These are phyloP conservation scores for Phanerochaete sordida DNA, from an alignment of 768 basidiomycete species.

Conservation along the genomic window DNA sequence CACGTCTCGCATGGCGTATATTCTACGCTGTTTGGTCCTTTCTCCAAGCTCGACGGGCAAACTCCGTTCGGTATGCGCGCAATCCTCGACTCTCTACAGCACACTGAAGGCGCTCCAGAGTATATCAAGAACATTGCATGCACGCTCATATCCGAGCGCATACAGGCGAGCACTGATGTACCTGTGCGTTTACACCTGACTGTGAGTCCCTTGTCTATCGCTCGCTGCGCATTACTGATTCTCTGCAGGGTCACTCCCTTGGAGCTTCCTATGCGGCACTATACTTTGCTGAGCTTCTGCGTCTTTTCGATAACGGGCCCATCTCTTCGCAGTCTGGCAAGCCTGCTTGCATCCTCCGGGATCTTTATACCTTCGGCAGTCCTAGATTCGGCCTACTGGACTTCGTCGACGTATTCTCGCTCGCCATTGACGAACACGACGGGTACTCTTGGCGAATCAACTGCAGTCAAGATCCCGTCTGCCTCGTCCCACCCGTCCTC, in stretches of 20 bases:
- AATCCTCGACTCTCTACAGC: background rate
- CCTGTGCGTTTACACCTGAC: constrained; percentile 7
- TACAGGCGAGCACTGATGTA: background rate
- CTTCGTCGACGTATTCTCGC: constrained; percentile 6
- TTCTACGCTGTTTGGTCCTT: constrained; percentile 9
- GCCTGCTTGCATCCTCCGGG: background rate
- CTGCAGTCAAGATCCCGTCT: constrained; percentile 7
- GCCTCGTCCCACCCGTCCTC: constrained; percentile 12
- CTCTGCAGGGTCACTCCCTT: constrained; percentile 9
- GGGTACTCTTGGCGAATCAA: constrained; percentile 8
- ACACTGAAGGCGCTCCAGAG: background rate
- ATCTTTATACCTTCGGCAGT: constrained; percentile 12
- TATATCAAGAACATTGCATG: constrained; percentile 10
- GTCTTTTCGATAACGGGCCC: constrained; percentile 3
- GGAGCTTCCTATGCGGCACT: constrained; percentile 13
- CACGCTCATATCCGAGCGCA: background rate
- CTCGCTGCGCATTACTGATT: background rate
- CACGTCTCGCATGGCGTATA: constrained; percentile 14
- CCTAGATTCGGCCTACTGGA: constrained; percentile 11
- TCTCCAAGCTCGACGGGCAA: constrained; percentile 4
- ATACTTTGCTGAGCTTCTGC: constrained; percentile 10
- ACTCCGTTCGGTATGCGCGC: constrained; percentile 7
- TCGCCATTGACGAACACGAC: constrained; percentile 1
- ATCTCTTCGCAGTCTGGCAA: background rate
- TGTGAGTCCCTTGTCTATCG: background rate